phyloP scores from a whole-genome alignment of 2,329 filamentous ascomycete species.

The Gremmenia infestans region DNA sequence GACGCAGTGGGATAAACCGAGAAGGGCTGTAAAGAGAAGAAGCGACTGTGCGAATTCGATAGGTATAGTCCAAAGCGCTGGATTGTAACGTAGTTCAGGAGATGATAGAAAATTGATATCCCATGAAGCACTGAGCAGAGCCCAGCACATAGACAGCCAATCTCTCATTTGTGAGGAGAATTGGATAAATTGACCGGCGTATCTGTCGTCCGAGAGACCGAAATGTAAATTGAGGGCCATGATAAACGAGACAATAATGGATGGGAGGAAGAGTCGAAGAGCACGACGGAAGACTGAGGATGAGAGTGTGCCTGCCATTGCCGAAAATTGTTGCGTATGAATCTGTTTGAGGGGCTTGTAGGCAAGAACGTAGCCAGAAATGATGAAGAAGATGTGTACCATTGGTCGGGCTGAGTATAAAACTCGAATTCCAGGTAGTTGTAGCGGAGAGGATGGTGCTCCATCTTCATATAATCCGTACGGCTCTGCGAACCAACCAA shows the following conservation, averaged over 20 bases:
- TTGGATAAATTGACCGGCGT: slow-evolving; percentile 33
- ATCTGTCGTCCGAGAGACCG: slow-evolving; percentile 41
- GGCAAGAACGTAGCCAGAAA: slow-evolving; percentile 45
- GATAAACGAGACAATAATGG: slow-evolving; percentile 39
- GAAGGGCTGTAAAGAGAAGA: slow-evolving; percentile 25
- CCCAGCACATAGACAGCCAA: slow-evolving; percentile 38
- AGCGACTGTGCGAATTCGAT: slow-evolving; percentile 30
- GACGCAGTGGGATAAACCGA: slow-evolving; percentile 25
- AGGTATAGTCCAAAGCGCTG: slow-evolving; percentile 30
- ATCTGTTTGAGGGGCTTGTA: slow-evolving; percentile 40
- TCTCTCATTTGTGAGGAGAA: slow-evolving; percentile 37
- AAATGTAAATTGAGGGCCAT: slow-evolving; percentile 42
- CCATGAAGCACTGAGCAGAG: slow-evolving; percentile 26
- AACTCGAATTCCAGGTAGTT: slow-evolving; percentile 42
- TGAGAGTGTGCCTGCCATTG: slow-evolving; percentile 37
- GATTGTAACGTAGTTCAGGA: slow-evolving; percentile 24
- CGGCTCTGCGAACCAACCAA: slow-evolving; percentile 34
- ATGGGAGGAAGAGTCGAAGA: slow-evolving; percentile 43
- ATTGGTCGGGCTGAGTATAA: slow-evolving; percentile 42
- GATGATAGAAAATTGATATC: slow-evolving; percentile 14
- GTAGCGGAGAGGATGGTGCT: slow-evolving; percentile 36
- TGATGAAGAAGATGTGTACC: slow-evolving; percentile 49
- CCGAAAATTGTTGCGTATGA: slow-evolving; percentile 35
- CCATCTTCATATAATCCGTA: slow-evolving; percentile 30
- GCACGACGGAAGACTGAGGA: slow-evolving; percentile 44